These are phyloP conservation scores for Termitomyces bulborhizus DNA, from an alignment of 768 basidiomycete species.

Conservation along the genomic window DNA sequence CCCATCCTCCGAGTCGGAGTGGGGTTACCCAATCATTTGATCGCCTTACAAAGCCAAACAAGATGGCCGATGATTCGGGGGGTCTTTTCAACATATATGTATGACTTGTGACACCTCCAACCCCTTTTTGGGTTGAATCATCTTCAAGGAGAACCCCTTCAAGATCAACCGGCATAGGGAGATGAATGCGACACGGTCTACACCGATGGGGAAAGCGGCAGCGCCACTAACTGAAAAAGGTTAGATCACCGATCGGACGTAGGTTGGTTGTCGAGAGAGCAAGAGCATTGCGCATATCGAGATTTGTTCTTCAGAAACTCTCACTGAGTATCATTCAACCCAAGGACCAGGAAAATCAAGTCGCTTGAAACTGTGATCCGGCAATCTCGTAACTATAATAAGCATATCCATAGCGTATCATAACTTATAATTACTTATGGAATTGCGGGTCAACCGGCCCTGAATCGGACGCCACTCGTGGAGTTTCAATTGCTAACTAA, in stretches of 20 bases:
- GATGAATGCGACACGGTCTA: neutral
- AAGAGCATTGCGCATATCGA: neutral
- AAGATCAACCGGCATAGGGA: neutral
- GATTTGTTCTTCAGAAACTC: no score
- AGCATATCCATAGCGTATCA: neutral
- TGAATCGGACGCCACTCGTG: neutral
- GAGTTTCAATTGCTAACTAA: neutral
- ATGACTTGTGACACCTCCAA: neutral
- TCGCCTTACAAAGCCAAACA: neutral
- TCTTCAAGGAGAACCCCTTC: neutral
- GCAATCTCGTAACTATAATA: neutral
- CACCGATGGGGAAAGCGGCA: neutral
- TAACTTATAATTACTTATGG: neutral
- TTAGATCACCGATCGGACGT: neutral
- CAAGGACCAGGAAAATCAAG: no score
- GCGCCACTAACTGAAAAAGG: conserved; percentile 1
- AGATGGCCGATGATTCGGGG: neutral
- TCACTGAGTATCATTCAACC: neutral
- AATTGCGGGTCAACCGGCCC: neutral
- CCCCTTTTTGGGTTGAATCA: neutral
- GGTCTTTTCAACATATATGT: neutral
- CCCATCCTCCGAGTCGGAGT: conserved; percentile 6
- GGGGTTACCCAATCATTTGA: neutral
- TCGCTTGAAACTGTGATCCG: neutral
- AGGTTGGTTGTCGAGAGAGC: no score